These are phyloP conservation scores for Trichoderma gracile DNA, from an alignment of 2,329 filamentous ascomycete genomes.

Conservation along the genomic window DNA sequence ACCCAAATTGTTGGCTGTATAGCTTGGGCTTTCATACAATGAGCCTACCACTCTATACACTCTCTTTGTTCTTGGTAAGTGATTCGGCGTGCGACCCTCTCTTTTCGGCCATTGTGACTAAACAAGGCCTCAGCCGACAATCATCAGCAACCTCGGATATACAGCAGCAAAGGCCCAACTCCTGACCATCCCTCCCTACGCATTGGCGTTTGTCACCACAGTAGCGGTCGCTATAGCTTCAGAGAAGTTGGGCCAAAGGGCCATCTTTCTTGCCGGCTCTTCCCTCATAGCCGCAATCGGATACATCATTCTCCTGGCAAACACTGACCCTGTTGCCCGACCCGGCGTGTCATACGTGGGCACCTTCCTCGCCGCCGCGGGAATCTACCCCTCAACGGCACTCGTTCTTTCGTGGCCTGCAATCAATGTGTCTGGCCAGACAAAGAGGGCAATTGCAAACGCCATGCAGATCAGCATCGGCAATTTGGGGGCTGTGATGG, in stretches of 20 bases:
- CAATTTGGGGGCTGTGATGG: constrained; percentile 67
- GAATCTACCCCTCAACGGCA: constrained; percentile 66
- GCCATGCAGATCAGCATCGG: constrained; percentile 69
- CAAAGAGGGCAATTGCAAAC: constrained; percentile 67
- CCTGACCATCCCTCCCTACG: constrained; percentile 64
- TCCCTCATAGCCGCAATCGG: constrained; percentile 60
- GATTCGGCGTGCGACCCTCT: too few species aligned
- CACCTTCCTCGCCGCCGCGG: constrained; percentile 63
- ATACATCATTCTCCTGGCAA: constrained; percentile 61
- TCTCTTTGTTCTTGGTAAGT: constrained; percentile 52
- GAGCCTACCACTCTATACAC: constrained; percentile 61
- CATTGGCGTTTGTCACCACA: constrained; percentile 61
- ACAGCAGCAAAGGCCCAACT: constrained; percentile 56
- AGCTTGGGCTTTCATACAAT: constrained; percentile 71
- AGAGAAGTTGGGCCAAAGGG: constrained; percentile 58
- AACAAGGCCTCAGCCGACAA: constrained; percentile 43
- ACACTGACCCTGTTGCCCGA: constrained; percentile 45
- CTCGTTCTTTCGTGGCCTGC: constrained; percentile 69
- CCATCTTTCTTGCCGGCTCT: constrained; percentile 63
- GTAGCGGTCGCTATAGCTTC: constrained; percentile 60
- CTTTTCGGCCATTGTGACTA: too few species aligned
- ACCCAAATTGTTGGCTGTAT: constrained; percentile 73
- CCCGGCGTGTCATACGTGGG: constrained; percentile 61
- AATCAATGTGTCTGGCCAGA: constrained; percentile 70
- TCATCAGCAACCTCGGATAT: constrained; percentile 57